Base-by-base conservation (phyloP, 2,329 filamentous ascomycete species). In the Arthrinium phaeospermum region DNA sequence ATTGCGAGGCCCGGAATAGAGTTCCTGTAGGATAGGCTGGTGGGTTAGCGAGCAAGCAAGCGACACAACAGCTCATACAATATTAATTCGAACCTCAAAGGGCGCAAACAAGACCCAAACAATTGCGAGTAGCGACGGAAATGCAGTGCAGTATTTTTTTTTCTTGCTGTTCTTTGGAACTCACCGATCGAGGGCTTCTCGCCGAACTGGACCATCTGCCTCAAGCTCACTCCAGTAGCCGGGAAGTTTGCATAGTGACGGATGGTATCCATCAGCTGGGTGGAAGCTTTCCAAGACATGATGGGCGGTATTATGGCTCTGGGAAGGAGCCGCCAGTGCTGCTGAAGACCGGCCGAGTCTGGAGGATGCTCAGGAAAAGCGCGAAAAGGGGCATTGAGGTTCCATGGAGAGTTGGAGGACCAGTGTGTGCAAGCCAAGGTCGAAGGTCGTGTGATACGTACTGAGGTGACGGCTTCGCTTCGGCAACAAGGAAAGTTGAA, bases 181-280 rank as follows among this genome's bases (percentile, higher is more conserved):
- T 79, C 86, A 96, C 94, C 94, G 78, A 92, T 94, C 22, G 95
- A 98, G 70, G 96, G 95, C 82, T 91, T 94, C 86, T 98, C 95
- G 81, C 96, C 96, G 83, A 98, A 98, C 83, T 98, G 96, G 73
- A 98, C 96, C 96, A 99, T 99, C 88, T 99, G 96, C 82, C 96
- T 91, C 84, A 99, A 88, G 82, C 95, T 98, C 79, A 97, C 94
- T 79, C 96, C 96, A 19, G 96, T 99, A 74, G 96, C 96, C 76
- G 96, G 96, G 84, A 98, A 99, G 84, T 91, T 94, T 83, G 95
- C 94, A 89, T 98, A 98, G 86, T 98, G 95, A 84, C 93, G 91
- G 92, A 98, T 98, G 87, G 93, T 98, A 79, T 96, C 93, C 94
- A 98, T 96, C 91, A 98, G 85, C 86, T 91, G 90, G 84, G 95